Conservation (phyloP, 2,329 filamentous ascomycete species). For the Beauveria caledonica region DNA sequence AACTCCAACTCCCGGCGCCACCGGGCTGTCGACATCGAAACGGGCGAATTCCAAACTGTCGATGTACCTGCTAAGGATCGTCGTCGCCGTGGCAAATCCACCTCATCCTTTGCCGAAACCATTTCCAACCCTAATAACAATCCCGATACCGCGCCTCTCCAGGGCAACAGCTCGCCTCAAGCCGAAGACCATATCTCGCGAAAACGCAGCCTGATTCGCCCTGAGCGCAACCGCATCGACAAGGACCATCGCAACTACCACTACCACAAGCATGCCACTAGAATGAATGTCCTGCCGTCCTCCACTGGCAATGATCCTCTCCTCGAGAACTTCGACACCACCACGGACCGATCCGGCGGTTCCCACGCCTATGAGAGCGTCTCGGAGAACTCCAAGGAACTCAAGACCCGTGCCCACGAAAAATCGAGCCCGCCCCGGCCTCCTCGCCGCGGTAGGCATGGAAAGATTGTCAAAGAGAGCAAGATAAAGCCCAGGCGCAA, state of each 20-base stretch:
- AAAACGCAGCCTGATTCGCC: slow-evolving; percentile 82
- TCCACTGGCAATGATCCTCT: slow-evolving; percentile 89
- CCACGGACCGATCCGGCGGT: slow-evolving; percentile 43
- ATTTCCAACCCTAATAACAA: slow-evolving; percentile 45
- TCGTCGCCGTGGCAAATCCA: slow-evolving; percentile 50
- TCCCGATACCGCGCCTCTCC: slow-evolving; percentile 34
- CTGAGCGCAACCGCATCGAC: slow-evolving; percentile 79
- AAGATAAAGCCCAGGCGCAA: slow-evolving; percentile 40
- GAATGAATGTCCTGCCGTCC: slow-evolving; percentile 85
- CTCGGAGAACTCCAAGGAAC: slow-evolving; percentile 35
- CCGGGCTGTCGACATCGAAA: slow-evolving; percentile 52
- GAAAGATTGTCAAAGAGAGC: slow-evolving; percentile 55
- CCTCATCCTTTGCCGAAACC: slow-evolving; percentile 51
- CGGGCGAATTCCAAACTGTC: slow-evolving; percentile 39
- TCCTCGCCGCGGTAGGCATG: slow-evolving; percentile 37
- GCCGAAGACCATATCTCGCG: slow-evolving; percentile 40
- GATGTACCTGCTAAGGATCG: slow-evolving; percentile 29
- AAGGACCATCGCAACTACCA: slow-evolving; percentile 89
- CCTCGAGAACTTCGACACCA: slow-evolving; percentile 65
- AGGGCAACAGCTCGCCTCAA: slow-evolving; percentile 1
- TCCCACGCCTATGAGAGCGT: slow-evolving; percentile 37
- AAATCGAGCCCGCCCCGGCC: slow-evolving; percentile 22
- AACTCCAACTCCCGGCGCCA: slow-evolving; percentile 7
- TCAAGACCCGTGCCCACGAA: slow-evolving; percentile 19
- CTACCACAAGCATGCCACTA: slow-evolving; percentile 88